phyloP scores from a whole-genome alignment of 805 yeast species.

The Candida xyloterini region DNA sequence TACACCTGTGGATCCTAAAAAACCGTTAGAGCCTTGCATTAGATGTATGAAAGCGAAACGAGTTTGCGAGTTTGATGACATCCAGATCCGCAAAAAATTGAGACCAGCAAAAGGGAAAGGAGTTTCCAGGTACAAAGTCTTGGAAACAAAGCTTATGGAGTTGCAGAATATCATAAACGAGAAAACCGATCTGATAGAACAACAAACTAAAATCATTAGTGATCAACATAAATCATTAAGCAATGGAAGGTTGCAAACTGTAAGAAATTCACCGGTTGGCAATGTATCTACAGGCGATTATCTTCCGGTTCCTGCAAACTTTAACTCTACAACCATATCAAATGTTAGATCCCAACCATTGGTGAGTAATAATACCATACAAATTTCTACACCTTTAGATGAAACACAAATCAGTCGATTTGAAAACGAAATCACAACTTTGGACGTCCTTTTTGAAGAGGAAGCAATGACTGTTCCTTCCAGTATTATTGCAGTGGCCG shows the following conservation, averaged over 20 bases:
- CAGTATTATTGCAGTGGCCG: slow-evolving; percentile 44
- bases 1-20: slow-evolving; percentile 59
- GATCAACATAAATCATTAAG: slow-evolving; percentile 7
- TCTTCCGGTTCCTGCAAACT: not conserved
- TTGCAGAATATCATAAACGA: slow-evolving; percentile 13
- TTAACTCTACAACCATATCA: not conserved
- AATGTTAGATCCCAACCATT: not conserved
- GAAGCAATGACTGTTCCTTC: slow-evolving; percentile 43
- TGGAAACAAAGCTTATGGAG: slow-evolving; percentile 26
- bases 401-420: slow-evolving; percentile 33
- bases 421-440: slow-evolving; percentile 36
- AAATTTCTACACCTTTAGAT: not conserved
- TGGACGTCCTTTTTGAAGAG: slow-evolving; percentile 31
- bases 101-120: slow-evolving; percentile 18
- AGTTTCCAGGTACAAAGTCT: slow-evolving; percentile 21
- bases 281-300: not conserved
- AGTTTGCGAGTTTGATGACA: slow-evolving; percentile 64
- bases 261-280: not conserved
- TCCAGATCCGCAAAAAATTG: slow-evolving; percentile 51
- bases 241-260: not conserved
- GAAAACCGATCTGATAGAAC: slow-evolving; percentile 10
- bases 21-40: slow-evolving; percentile 64
- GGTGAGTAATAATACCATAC: not conserved
- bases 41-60: slow-evolving; percentile 66
- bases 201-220: slow-evolving; percentile 11